These are phyloP conservation scores for Austroboletus festivus DNA, from an alignment of 768 basidiomycete genomes.

Conservation along the genomic window DNA sequence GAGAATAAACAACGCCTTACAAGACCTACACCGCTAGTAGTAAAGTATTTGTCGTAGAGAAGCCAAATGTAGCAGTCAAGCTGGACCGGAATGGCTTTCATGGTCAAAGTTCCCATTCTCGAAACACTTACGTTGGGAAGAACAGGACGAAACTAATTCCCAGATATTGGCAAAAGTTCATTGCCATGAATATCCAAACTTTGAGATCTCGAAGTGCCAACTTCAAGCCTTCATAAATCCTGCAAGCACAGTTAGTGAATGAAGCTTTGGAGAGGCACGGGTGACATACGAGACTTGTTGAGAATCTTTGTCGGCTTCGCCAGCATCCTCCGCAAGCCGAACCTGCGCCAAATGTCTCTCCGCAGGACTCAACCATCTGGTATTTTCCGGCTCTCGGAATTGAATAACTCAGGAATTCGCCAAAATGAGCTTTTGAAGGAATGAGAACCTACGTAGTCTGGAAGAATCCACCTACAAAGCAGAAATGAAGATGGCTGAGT, in stretches of 20 bases:
- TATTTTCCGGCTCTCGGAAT: slow-evolving; percentile 58
- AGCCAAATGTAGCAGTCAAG: slow-evolving; percentile 59
- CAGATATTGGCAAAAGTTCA: slow-evolving; percentile 47
- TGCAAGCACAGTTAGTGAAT: slow-evolving; percentile 17
- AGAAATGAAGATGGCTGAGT: background rate
- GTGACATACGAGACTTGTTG: slow-evolving; percentile 4
- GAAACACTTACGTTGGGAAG: slow-evolving; percentile 48
- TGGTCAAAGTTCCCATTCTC: background rate
- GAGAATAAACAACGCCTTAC: background rate
- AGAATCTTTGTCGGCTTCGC: slow-evolving; percentile 59
- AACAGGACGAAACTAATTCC: slow-evolving; percentile 62
- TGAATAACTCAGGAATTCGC: background rate
- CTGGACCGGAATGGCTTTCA: slow-evolving; percentile 35
- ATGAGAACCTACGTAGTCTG: slow-evolving; percentile 49
- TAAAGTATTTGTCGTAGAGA: slow-evolving; percentile 55
- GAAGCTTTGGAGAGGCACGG: background rate
- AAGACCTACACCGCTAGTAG: slow-evolving; percentile 54
- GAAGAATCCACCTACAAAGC: slow-evolving; percentile 48
- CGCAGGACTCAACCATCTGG: slow-evolving; percentile 50
- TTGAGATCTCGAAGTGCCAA: slow-evolving; percentile 56
- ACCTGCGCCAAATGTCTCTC: slow-evolving; percentile 61
- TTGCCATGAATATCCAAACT: slow-evolving; percentile 51
- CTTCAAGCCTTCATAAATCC: slow-evolving; percentile 49
- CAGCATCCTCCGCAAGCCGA: slow-evolving; percentile 64
- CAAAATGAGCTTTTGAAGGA: background rate